Evolutionary conservation across 202 grass and related monocot genomes (phyloP).

Genomic region (Musa balbisiana): DNA sequence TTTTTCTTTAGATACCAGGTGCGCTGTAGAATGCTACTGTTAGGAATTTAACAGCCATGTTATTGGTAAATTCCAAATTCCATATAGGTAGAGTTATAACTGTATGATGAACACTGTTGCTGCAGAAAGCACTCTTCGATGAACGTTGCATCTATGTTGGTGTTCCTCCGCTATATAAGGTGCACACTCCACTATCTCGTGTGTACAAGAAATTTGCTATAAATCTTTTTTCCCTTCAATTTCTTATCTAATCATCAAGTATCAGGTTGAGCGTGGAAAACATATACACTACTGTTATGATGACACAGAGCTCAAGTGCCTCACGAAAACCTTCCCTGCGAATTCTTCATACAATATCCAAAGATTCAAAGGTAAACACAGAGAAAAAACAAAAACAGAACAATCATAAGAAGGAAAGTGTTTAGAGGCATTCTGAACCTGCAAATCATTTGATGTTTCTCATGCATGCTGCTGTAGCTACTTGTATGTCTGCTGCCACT

Average conservation of each 20-base stretch:
- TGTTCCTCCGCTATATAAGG: slow-evolving; percentile 97
- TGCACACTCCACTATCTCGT: neutral
- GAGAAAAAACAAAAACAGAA: neutral
- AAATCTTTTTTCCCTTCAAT: neutral
- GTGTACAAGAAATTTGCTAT: neutral
- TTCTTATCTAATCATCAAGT: neutral
- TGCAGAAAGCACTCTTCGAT: slow-evolving; percentile 90
- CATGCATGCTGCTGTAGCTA: neutral
- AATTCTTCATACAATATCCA: slow-evolving; percentile 88
- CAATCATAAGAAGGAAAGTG: neutral
- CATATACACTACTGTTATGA: slow-evolving; percentile 89
- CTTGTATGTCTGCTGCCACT: neutral
- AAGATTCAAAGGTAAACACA: slow-evolving; percentile 87
- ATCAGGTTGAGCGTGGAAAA: slow-evolving; percentile 93
- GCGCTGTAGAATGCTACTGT: slow-evolving; percentile 16
- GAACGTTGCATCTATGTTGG: slow-evolving; percentile 96
- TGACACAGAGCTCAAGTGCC: slow-evolving; percentile 58
- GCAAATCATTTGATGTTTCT: neutral
- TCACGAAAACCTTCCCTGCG: slow-evolving; percentile 66
- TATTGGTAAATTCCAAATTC: neutral
- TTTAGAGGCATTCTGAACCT: neutral
- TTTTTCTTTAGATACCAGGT: slow-evolving; percentile 99
- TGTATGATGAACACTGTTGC: neutral
- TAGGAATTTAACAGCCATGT: neutral
- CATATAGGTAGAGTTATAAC: neutral